Conservation (phyloP, 1,284 basidiomycete species). For the Wallemia mellicola region DNA sequence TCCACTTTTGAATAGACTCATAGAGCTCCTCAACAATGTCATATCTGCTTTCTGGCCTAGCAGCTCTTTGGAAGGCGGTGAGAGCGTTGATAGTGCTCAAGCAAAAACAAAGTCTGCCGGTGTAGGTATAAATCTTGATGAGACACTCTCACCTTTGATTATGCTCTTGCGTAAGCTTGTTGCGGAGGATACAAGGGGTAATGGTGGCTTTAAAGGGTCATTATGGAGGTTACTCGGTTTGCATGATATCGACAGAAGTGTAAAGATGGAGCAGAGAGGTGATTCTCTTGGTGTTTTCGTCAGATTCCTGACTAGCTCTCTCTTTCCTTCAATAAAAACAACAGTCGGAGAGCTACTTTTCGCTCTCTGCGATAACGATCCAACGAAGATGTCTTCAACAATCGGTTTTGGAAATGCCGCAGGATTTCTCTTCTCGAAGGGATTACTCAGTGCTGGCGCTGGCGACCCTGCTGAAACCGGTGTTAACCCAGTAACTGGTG, state of each 20-base stretch:
- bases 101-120: not conserved
- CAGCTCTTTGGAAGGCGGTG: not conserved
- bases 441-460: slow-evolving; percentile 29
- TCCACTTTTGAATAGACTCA: not conserved
- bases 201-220: slow-evolving; percentile 27
- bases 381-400: slow-evolving; percentile 31
- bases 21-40: not conserved
- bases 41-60: not conserved
- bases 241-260: slow-evolving; percentile 33
- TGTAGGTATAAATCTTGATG: slow-evolving; percentile 27
- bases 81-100: not conserved
- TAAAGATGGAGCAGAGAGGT: slow-evolving; percentile 34
- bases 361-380: slow-evolving; percentile 45
- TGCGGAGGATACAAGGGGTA: slow-evolving; percentile 27
- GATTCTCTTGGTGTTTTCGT: slow-evolving; percentile 47
- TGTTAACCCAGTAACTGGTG: slow-evolving; percentile 55
- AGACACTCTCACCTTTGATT: slow-evolving; percentile 39
- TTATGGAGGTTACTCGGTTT: slow-evolving; percentile 35
- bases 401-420: slow-evolving; percentile 79
- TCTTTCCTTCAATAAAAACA: slow-evolving; percentile 36
- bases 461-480: slow-evolving; percentile 14
- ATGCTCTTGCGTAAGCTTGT: slow-evolving; percentile 40
- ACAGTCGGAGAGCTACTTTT: slow-evolving; percentile 60
- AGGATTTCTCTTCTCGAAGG: slow-evolving; percentile 66
- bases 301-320: slow-evolving; percentile 40